A percentile compares a stretch with the other conserved stretches of the same genome.
Evolutionary conservation across 2,329 filamentous ascomycete genomes (phyloP).

Genomic region (Ophiocordyceps australis): DNA sequence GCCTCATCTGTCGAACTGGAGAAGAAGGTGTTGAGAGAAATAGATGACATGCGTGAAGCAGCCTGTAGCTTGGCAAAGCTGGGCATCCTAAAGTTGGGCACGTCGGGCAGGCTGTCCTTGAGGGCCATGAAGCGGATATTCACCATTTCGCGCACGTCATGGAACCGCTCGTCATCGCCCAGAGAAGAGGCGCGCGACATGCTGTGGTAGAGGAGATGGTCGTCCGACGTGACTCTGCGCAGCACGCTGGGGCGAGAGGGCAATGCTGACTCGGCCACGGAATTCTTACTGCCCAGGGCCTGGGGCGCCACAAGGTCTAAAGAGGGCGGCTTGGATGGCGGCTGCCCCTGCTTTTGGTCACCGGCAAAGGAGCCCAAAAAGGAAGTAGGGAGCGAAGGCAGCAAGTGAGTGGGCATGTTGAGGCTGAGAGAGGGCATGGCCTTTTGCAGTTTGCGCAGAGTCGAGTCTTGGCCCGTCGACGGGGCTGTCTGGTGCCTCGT

Average conservation of each 20-base stretch:
- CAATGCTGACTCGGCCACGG: too few species aligned
- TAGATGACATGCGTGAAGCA: slow-evolving; percentile 10
- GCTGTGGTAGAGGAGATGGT: slow-evolving; percentile 59
- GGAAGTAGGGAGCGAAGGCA: slow-evolving; percentile 23
- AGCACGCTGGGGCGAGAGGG: slow-evolving; percentile 8
- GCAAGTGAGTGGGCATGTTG: slow-evolving; percentile 10
- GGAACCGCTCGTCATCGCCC: slow-evolving; percentile 68
- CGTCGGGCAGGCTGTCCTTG: slow-evolving; percentile 68
- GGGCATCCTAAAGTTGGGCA: slow-evolving; percentile 57
- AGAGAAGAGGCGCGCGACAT: slow-evolving; percentile 66
- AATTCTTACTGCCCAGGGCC: too few species aligned
- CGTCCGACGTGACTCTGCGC: slow-evolving; percentile 32
- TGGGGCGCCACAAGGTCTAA: slow-evolving; percentile 1
- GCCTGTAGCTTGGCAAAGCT: slow-evolving; percentile 35
- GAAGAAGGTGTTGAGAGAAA: slow-evolving; percentile 13
- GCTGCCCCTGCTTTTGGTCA: slow-evolving; percentile 6
- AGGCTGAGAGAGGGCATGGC: slow-evolving; percentile 33
- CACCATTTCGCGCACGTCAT: slow-evolving; percentile 64
- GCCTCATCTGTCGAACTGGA: slow-evolving; percentile 9
- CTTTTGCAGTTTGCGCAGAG: slow-evolving; percentile 35
- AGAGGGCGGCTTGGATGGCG: neutral
- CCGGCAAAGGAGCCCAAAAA: slow-evolving; percentile 17
- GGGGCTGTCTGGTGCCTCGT: slow-evolving; percentile 29
- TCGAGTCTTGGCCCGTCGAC: slow-evolving; percentile 38
- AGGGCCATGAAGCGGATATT: slow-evolving; percentile 85